Conservation (phyloP, 2,329 filamentous ascomycete species). For the Pseudogymnoascus sp. region DNA sequence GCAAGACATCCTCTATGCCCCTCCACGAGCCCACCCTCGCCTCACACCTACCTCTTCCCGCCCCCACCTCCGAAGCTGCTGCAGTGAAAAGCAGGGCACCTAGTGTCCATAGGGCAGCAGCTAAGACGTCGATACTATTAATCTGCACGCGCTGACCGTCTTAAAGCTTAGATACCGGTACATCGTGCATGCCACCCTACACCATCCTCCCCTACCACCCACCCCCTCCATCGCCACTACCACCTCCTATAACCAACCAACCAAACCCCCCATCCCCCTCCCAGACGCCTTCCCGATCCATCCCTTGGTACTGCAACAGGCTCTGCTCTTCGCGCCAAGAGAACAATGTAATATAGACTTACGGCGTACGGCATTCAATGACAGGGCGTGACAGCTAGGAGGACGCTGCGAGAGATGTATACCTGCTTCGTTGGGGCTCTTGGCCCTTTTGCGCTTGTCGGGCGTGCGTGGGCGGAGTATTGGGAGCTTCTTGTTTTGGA, state of each 20-base stretch:
- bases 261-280: neutral
- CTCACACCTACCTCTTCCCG: neutral
- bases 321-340: neutral
- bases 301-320: neutral
- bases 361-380: neutral
- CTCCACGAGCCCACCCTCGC: neutral
- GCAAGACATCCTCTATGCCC: neutral
- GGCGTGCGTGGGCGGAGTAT: neutral
- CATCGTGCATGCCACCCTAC: too few species aligned
- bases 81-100: too few species aligned
- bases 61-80: too few species aligned
- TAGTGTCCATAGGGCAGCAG: too few species aligned
- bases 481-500: constrained; percentile 3
- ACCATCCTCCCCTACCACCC: too few species aligned
- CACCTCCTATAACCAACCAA: neutral
- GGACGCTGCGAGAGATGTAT: neutral
- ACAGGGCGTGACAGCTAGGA: neutral
- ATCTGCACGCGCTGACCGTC: too few species aligned
- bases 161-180: too few species aligned
- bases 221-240: neutral
- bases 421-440: constrained; percentile 5
- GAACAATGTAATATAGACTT: constrained; percentile 2
- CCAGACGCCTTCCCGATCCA: neutral
- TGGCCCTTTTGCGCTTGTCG: neutral
- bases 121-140: too few species aligned